phyloP scores from a whole-genome alignment of 2,329 filamentous ascomycete genomes.

The Monilinia aucupariae region DNA sequence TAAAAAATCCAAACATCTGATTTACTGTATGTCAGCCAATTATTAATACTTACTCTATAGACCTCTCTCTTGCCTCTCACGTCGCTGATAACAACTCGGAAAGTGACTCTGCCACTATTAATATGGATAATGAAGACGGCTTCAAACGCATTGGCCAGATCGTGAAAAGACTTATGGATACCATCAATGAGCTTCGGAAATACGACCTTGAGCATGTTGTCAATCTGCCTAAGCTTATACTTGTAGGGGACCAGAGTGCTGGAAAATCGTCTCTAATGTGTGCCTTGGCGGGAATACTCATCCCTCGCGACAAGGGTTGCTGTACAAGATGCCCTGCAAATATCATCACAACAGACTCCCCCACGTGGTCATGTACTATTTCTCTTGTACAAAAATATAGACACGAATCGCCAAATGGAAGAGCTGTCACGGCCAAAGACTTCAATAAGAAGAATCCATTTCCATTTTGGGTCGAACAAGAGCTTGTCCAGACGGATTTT shows the following conservation, averaged over 20 bases:
- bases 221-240: constrained; percentile 70
- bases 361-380: constrained; percentile 63
- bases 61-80: too few relatives aligned
- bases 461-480: constrained; percentile 56
- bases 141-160: too few relatives aligned
- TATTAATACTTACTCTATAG: too few relatives aligned
- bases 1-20: too few relatives aligned
- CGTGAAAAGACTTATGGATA: constrained; percentile 44
- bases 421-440: background rate
- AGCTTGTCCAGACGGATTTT: constrained; percentile 49
- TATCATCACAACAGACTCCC: constrained; percentile 57
- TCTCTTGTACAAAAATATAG: constrained; percentile 60
- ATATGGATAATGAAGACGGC: too few relatives aligned
- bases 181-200: constrained; percentile 61
- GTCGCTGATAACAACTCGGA: too few relatives aligned
- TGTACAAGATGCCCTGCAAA: constrained; percentile 80
- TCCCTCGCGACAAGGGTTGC: constrained; percentile 50
- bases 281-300: too few relatives aligned
- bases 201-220: constrained; percentile 65
- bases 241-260: constrained; percentile 79
- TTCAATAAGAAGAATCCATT: constrained; percentile 42
- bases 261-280: constrained; percentile 65
- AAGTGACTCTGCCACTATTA: too few relatives aligned
- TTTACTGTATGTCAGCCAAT: too few relatives aligned
- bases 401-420: constrained; percentile 37